phyloP scores from a whole-genome alignment of 2,329 filamentous ascomycete genomes.

The Aureobasidium mangrovei region DNA sequence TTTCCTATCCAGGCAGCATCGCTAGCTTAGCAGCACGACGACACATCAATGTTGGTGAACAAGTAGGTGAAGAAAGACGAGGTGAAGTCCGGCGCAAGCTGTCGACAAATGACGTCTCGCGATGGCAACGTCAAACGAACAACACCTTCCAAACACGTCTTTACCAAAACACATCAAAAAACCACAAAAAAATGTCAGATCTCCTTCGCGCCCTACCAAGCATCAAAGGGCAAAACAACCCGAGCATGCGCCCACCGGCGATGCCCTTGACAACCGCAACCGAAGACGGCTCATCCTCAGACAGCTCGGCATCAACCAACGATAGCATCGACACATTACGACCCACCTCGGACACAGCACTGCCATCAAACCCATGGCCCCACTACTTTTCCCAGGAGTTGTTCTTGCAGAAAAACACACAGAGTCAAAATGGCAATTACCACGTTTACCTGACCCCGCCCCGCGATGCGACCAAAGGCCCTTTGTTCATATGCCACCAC shows the following conservation, averaged over 20 bases:
- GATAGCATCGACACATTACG: constrained; percentile 59
- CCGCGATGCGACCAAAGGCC: constrained; percentile 49
- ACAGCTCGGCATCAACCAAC: constrained; percentile 84
- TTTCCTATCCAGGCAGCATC: no score
- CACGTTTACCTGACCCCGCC: constrained; percentile 88
- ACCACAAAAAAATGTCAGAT: constrained; percentile 15
- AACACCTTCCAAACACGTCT: no score
- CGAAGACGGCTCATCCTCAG: constrained; percentile 39
- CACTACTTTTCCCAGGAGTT: constrained; percentile 86
- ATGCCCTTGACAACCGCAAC: constrained; percentile 31
- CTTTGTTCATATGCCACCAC: constrained; percentile 89
- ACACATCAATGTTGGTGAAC: no score
- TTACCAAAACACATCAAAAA: not conserved
- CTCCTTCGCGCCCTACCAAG: constrained; percentile 15
- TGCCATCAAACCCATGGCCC: constrained; percentile 72
- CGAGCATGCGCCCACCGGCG: constrained; percentile 19
- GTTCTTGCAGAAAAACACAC: constrained; percentile 50
- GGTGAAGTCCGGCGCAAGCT: no score
- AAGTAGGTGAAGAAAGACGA: no score
- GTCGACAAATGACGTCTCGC: no score
- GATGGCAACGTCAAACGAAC: not conserved
- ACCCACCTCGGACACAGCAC: constrained; percentile 40
- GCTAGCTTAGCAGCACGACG: no score
- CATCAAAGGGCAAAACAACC: constrained; percentile 6
- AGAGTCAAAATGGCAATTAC: constrained; percentile 49